A percentile compares a stretch with the other conserved stretches of the same genome.
phyloP scores from a whole-genome alignment of 192 early-diverging fungal species.

The Obelidium mucronatum region DNA sequence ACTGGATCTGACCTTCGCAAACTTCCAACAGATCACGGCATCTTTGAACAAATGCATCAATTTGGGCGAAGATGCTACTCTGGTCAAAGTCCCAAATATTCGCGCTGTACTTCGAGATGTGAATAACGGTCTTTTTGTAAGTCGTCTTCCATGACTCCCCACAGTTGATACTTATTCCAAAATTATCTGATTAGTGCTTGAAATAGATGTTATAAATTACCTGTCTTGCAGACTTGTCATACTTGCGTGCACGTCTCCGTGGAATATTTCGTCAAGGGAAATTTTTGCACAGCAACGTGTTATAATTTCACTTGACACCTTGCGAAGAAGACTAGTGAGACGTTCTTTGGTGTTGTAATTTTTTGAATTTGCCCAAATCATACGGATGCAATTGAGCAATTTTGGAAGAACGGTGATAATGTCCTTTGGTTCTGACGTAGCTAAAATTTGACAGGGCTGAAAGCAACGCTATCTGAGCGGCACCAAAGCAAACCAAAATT shows the following conservation, averaged over 20 bases:
- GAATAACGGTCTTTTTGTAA: constrained; percentile 57
- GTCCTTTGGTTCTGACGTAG: constrained; percentile 58
- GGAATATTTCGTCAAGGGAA: constrained; percentile 69
- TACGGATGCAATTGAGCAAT: constrained; percentile 61
- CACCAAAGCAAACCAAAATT: no score
- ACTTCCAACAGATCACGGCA: constrained; percentile 68
- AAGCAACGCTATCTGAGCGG: background rate
- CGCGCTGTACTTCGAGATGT: constrained; percentile 55
- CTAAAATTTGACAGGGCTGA: constrained; percentile 55
- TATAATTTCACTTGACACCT: constrained; percentile 73
- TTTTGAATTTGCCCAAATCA: constrained; percentile 70
- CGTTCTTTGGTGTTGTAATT: constrained; percentile 71
- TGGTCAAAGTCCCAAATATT: constrained; percentile 69
- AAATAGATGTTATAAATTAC: no score
- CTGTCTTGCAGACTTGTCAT: constrained; percentile 64
- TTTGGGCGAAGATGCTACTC: constrained; percentile 72
- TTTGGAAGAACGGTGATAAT: constrained; percentile 60
- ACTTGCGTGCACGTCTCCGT: constrained; percentile 64
- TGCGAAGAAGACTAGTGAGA: constrained; percentile 63
- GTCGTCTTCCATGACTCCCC: constrained; percentile 68
- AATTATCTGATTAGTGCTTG: no score
- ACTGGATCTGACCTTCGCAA: constrained; percentile 73
- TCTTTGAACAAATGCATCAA: constrained; percentile 71
- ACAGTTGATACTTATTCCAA: constrained; percentile 68
- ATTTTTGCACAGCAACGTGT: constrained; percentile 67